Percentiles rank a stretch among this genome's conserved stretches.
Evolutionary conservation across 2,329 filamentous ascomycete genomes (phyloP).

Genomic region (Plectosphaerella plurivora): DNA sequence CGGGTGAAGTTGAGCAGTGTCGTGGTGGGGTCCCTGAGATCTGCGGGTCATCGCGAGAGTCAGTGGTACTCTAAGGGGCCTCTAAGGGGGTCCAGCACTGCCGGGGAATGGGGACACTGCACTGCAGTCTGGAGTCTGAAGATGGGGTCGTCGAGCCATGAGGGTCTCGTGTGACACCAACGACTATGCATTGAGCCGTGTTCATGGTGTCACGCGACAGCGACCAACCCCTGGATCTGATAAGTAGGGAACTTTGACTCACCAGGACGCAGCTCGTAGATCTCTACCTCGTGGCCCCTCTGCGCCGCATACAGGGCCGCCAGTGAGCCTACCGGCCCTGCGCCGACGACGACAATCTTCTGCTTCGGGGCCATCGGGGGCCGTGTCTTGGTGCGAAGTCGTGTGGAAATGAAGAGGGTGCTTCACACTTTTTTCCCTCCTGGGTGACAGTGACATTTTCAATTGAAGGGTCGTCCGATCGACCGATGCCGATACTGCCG

Average conservation of each 20-base stretch:
- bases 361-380: constrained; percentile 36
- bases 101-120: too few species aligned
- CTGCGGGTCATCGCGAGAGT: constrained; percentile 37
- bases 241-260: constrained; percentile 27
- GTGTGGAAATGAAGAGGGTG: background rate
- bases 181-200: too few species aligned
- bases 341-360: constrained; percentile 82
- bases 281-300: constrained; percentile 82
- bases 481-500: too few species aligned
- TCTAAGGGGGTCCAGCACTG: background rate
- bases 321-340: constrained; percentile 87
- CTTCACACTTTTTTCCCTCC: background rate
- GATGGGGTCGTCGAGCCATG: too few species aligned
- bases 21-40: constrained; percentile 79
- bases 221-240: background rate
- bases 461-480: too few species aligned
- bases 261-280: constrained; percentile 94
- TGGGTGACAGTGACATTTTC: too few species aligned
- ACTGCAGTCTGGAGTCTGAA: too few species aligned
- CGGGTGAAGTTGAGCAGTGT: constrained; percentile 91
- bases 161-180: too few species aligned
- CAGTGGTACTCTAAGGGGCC: background rate
- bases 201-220: background rate
- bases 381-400: background rate
- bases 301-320: constrained; percentile 89